Evolutionary conservation across 345 rosid species (phyloP).

Genomic region (Acer campestre): DNA sequence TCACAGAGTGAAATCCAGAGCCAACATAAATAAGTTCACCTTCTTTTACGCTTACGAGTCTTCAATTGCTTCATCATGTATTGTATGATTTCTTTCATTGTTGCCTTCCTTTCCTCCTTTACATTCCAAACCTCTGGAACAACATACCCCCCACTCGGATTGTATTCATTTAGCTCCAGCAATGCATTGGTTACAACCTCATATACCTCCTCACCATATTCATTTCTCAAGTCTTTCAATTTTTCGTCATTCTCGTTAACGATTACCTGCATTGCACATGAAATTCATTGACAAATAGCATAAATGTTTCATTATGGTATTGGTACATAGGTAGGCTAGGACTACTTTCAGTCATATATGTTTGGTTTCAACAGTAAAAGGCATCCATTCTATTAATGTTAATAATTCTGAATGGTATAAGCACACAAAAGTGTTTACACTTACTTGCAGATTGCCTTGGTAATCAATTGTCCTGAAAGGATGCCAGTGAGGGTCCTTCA

Average conservation of each 20-base stretch:
- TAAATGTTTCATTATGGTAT: background rate
- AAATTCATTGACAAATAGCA: background rate
- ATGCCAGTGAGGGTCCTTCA: slow-evolving; percentile 27
- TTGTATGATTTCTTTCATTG: slow-evolving; percentile 27
- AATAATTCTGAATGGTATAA: background rate
- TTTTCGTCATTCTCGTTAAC: slow-evolving; percentile 28
- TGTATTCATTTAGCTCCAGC: slow-evolving; percentile 35
- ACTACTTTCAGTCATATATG: background rate
- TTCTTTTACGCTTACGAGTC: slow-evolving; percentile 24
- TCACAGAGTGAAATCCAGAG: background rate
- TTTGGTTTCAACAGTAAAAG: background rate
- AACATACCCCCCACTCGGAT: slow-evolving; percentile 29
- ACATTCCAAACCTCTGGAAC: slow-evolving; percentile 36
- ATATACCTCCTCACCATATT: slow-evolving; percentile 25
- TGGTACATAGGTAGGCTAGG: background rate
- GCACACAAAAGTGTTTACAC: background rate
- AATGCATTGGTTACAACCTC: slow-evolving; percentile 31
- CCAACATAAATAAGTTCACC: background rate
- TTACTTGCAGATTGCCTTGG: slow-evolving; percentile 24
- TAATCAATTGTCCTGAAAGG: slow-evolving; percentile 21
- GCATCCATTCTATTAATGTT: background rate
- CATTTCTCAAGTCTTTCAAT: slow-evolving; percentile 23
- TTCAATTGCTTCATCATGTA: slow-evolving; percentile 30
- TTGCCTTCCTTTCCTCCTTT: slow-evolving; percentile 32
- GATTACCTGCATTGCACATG: slow-evolving; percentile 18